Percentiles rank a stretch among this genome's conserved stretches.
phyloP scores from a whole-genome alignment of 2,329 filamentous ascomycete species.

The Leptographium lundbergii region DNA sequence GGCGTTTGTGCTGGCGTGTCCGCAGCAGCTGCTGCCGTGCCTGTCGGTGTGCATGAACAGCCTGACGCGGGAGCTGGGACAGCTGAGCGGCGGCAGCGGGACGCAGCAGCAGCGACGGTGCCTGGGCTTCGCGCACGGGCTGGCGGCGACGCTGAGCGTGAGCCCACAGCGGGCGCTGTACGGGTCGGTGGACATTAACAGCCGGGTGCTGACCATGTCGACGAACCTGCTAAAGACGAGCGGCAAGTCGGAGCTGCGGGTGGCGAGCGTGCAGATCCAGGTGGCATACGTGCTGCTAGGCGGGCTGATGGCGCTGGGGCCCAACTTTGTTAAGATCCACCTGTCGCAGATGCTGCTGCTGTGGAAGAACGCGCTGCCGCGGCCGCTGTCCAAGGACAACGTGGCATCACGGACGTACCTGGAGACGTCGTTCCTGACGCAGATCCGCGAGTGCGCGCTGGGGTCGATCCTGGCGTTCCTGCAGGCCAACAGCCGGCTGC shows the following conservation, averaged over 20 bases:
- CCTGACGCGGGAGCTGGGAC: slow-evolving; percentile 70
- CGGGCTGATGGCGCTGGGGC: slow-evolving; percentile 88
- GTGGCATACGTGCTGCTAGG: slow-evolving; percentile 97
- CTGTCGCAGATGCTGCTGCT: slow-evolving; percentile 83
- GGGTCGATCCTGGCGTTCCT: slow-evolving; percentile 86
- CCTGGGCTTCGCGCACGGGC: slow-evolving; percentile 79
- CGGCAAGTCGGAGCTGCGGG: slow-evolving; percentile 76
- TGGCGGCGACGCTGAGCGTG: slow-evolving; percentile 82
- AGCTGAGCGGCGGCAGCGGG: slow-evolving; percentile 66
- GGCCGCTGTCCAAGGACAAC: slow-evolving; percentile 86
- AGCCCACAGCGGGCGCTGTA: slow-evolving; percentile 81
- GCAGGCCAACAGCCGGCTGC: slow-evolving; percentile 79
- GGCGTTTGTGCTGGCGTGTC: slow-evolving; percentile 77
- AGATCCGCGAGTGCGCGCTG: slow-evolving; percentile 88
- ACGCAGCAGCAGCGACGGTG: slow-evolving; percentile 52
- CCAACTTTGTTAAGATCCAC: slow-evolving; percentile 98
- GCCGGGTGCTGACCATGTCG: slow-evolving; percentile 78
- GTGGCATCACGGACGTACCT: slow-evolving; percentile 70
- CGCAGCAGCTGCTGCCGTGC: slow-evolving; percentile 80
- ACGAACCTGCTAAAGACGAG: slow-evolving; percentile 88
- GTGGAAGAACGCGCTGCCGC: slow-evolving; percentile 95
- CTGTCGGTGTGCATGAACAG: slow-evolving; percentile 96
- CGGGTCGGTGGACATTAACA: slow-evolving; percentile 91
- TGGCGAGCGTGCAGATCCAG: slow-evolving; percentile 90
- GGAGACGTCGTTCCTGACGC: slow-evolving; percentile 84